These are phyloP conservation scores for Fraxinus excelsior DNA, from an alignment of 257 asterid genomes.

Conservation along the genomic window DNA sequence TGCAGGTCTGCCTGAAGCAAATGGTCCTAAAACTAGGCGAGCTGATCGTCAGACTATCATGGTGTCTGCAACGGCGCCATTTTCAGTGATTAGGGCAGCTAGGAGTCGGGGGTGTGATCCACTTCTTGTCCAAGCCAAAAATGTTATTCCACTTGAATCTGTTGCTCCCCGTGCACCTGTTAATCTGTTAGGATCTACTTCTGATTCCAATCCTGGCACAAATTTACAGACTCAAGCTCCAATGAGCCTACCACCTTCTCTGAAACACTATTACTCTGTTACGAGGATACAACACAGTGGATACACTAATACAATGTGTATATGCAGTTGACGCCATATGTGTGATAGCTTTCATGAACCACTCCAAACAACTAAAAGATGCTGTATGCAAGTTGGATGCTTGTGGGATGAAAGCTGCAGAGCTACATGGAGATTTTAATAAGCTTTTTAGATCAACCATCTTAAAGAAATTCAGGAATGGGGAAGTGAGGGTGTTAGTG, in stretches of 20 bases:
- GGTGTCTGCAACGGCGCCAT: slow-evolving; percentile 99
- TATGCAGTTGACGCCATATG: slow-evolving; percentile 83
- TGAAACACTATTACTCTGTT: slow-evolving; percentile 73
- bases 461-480: slow-evolving; percentile 69
- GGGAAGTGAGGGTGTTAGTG: slow-evolving; percentile 82
- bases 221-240: slow-evolving; percentile 43
- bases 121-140: slow-evolving; percentile 80
- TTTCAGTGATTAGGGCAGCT: slow-evolving; percentile 89
- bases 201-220: slow-evolving; percentile 34
- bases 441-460: slow-evolving; percentile 82
- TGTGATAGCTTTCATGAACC: slow-evolving; percentile 92
- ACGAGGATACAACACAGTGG: slow-evolving; percentile 86
- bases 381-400: slow-evolving; percentile 87
- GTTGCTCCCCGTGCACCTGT: slow-evolving; percentile 43
- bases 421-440: slow-evolving; percentile 88
- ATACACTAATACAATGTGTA: slow-evolving; percentile 74
- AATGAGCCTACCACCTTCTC: slow-evolving; percentile 80
- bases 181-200: slow-evolving; percentile 37
- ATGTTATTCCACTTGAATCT: slow-evolving; percentile 61
- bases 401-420: slow-evolving; percentile 84
- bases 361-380: slow-evolving; percentile 80
- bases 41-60: slow-evolving; percentile 69
- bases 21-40: slow-evolving; percentile 35
- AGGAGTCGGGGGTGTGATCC: slow-evolving; percentile 92
- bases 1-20: slow-evolving; percentile 35